Conservation (phyloP, 176 grass and related monocot species). For the Avena sativa region DNA sequence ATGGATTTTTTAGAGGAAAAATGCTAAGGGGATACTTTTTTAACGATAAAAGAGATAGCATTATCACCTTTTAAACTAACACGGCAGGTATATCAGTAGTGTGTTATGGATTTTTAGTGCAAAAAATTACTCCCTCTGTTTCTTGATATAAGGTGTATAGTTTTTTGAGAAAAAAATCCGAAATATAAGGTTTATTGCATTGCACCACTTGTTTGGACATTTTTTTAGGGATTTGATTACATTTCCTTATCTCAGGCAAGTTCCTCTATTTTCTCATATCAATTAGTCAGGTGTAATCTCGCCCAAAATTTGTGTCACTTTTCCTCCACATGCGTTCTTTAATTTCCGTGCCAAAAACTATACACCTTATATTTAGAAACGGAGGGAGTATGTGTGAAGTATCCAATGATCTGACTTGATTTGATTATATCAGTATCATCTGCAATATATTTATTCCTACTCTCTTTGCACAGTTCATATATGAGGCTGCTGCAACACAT, state of each 20-base stretch:
- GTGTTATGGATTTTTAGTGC: conserved; percentile 15
- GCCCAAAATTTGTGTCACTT: too few relatives aligned
- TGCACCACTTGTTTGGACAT: too few relatives aligned
- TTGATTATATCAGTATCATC: conserved; percentile 15
- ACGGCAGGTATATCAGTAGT: neutral
- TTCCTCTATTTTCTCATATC: too few relatives aligned
- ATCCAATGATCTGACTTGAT: conserved; percentile 19
- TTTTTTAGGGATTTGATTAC: too few relatives aligned
- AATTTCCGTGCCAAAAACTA: too few relatives aligned
- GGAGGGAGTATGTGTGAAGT: neutral
- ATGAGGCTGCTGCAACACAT: conserved; percentile 68
- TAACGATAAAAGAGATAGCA: neutral
- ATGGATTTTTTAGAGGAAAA: neutral
- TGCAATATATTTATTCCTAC: conserved; percentile 7
- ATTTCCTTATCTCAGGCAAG: too few relatives aligned
- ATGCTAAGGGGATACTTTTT: neutral
- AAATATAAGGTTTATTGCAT: too few relatives aligned
- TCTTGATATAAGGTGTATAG: too few relatives aligned
- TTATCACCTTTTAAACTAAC: neutral
- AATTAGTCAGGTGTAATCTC: too few relatives aligned
- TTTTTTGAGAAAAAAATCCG: too few relatives aligned
- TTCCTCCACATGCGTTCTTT: too few relatives aligned
- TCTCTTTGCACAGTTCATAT: conserved; percentile 70
- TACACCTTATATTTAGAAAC: too few relatives aligned
- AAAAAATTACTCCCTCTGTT: neutral